Base-by-base conservation (phyloP, 164 flowering plant genomes). In the Magnolia changhungtana region DNA sequence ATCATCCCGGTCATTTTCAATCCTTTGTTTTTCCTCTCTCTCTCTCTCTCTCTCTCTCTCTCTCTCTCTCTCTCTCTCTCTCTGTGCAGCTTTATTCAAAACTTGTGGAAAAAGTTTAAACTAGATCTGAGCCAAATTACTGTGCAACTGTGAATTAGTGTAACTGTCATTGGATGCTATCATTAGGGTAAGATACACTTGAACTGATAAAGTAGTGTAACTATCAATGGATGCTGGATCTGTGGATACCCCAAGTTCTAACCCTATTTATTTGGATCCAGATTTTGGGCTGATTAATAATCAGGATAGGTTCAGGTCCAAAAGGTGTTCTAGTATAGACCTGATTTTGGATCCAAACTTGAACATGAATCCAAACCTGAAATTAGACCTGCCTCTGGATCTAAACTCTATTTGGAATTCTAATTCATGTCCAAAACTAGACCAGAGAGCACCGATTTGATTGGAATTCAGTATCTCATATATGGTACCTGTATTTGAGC, bases 101-200 rank as follows among this genome's bases (percentile, higher is more conserved):
- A 37, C 45, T 37, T 37, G 6, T 37, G 45, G 45, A 3, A 37
- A 37, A 37, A 37, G 5, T 37, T 3, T 37, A 37, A 24, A 24
- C 27, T 24, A 24, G 27, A 24, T 24, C 27, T 24, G 27, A 24
- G 27, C 27, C 27, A 24, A 24, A 24, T 24, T 24, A 24, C 27
- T 24, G 23, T 92, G 93, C 37, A 89, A 87, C 83, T 93, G 93
- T 90, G 94, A 91, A 67, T 73, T 76, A 52, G 27, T 24, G 27
- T 24, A 1, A 24, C 27, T 24, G 27, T 24, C 27, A 24, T 24
- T 24, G 27, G 27, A 24, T 24, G 27, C 27, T 24, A 1, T 24
- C 27, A 24, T 24, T 78, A 80, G 72, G 94, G 97, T 91, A 65
- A 86, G 88, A 63, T 27, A 10, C 69, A 16, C 61, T 61, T 68